phyloP scores from a whole-genome alignment of 257 asterid genomes.

The Fraxinus americana region DNA sequence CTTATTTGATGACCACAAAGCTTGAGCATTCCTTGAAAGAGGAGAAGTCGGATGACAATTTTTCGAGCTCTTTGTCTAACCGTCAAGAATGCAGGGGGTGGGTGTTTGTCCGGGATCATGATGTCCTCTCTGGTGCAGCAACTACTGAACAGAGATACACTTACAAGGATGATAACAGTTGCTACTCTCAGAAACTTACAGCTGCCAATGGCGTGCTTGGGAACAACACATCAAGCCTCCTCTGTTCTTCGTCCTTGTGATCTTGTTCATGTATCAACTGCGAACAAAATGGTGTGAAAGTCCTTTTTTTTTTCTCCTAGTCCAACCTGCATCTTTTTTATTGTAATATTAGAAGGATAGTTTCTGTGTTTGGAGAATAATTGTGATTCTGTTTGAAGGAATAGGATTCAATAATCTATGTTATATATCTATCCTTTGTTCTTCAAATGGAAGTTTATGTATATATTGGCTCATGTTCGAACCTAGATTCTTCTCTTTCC shows the following conservation, averaged over 20 bases:
- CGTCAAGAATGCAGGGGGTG: slow-evolving; percentile 58
- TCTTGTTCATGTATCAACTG: background rate
- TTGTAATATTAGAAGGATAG: background rate
- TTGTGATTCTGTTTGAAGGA: background rate
- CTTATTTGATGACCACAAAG: slow-evolving; percentile 38
- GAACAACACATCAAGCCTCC: slow-evolving; percentile 35
- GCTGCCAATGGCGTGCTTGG: slow-evolving; percentile 48
- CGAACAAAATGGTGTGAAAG: too few species aligned
- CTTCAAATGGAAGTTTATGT: background rate
- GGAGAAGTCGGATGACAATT: slow-evolving; percentile 29
- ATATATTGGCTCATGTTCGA: too few species aligned
- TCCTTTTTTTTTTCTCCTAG: background rate
- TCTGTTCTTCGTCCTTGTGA: slow-evolving; percentile 38
- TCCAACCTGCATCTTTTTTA: background rate
- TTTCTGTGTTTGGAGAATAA: too few species aligned
- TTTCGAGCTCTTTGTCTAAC: slow-evolving; percentile 36
- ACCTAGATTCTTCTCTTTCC: too few species aligned
- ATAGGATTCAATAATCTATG: background rate
- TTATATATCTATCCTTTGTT: background rate
- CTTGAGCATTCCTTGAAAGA: slow-evolving; percentile 48
- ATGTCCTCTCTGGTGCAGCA: slow-evolving; percentile 66
- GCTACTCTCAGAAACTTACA: slow-evolving; percentile 48
- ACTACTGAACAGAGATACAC: slow-evolving; percentile 47
- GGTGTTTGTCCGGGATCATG: slow-evolving; percentile 61
- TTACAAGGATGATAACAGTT: slow-evolving; percentile 34